phyloP scores from a whole-genome alignment of 2,329 filamentous ascomycete genomes.

The Colletotrichum sp. region DNA sequence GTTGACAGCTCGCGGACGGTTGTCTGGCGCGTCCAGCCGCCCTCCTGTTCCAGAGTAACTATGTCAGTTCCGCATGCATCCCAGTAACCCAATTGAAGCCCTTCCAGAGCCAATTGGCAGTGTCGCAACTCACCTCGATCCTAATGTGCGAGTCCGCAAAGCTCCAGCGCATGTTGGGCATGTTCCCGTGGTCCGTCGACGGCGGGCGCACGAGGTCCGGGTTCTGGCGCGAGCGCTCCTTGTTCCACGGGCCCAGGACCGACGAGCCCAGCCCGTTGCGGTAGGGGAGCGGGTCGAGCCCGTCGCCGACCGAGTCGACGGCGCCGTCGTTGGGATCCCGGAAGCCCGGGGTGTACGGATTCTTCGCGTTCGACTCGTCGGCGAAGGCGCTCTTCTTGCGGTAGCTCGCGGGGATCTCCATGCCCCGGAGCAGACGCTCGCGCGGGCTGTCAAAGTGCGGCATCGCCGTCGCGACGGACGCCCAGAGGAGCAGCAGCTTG shows the following conservation, averaged over 20 bases:
- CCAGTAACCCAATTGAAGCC: not conserved
- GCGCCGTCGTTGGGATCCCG: slow-evolving; percentile 67
- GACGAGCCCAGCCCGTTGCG: slow-evolving; percentile 68
- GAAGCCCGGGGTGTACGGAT: slow-evolving; percentile 64
- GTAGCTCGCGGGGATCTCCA: slow-evolving; percentile 49
- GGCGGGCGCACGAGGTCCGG: slow-evolving; percentile 76
- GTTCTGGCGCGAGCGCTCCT: slow-evolving; percentile 69
- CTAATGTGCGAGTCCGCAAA: slow-evolving; percentile 68
- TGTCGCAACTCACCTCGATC: slow-evolving; percentile 56
- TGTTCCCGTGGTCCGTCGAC: slow-evolving; percentile 72
- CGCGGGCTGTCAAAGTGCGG: slow-evolving; percentile 54
- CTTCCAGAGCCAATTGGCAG: not conserved
- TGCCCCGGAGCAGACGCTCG: slow-evolving; percentile 57
- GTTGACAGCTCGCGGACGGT: slow-evolving; percentile 68
- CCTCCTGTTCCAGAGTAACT: slow-evolving; percentile 53
- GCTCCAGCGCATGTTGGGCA: slow-evolving; percentile 76
- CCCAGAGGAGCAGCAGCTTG: slow-evolving; percentile 13
- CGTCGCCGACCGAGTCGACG: slow-evolving; percentile 63
- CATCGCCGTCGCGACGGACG: slow-evolving; percentile 11
- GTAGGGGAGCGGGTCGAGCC: slow-evolving; percentile 69
- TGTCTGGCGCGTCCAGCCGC: slow-evolving; percentile 79
- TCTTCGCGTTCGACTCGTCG: slow-evolving; percentile 22
- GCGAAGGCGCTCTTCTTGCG: slow-evolving; percentile 32
- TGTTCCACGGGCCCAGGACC: slow-evolving; percentile 74
- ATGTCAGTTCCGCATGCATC: not conserved